phyloP scores from a whole-genome alignment of 768 basidiomycete species.

The Saitozyma podzolica region DNA sequence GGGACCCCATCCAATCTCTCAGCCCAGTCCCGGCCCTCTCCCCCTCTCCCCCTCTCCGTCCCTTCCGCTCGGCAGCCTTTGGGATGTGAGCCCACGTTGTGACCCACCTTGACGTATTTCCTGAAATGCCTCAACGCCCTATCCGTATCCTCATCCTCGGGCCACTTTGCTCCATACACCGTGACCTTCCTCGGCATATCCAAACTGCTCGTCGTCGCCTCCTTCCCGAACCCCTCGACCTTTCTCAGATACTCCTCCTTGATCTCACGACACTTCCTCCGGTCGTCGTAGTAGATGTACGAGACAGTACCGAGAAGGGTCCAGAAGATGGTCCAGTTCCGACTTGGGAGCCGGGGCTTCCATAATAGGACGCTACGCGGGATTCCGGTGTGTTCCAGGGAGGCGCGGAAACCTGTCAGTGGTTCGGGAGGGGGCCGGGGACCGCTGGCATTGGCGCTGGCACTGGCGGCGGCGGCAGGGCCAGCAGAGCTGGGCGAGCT shows the following conservation, averaged over 20 bases:
- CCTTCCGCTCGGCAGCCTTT: no score
- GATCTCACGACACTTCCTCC: conserved; percentile 73
- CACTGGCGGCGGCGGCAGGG: no score
- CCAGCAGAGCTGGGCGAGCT: no score
- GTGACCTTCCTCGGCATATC: conserved; percentile 74
- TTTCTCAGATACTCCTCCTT: conserved; percentile 74
- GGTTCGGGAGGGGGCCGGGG: conserved; percentile 25
- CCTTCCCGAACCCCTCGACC: conserved; percentile 74
- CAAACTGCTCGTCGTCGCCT: conserved; percentile 62
- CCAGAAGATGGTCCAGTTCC: conserved; percentile 94
- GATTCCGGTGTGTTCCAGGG: conserved; percentile 58
- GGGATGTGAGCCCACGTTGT: neutral
- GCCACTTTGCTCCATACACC: conserved; percentile 88
- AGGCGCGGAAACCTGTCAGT: conserved; percentile 38
- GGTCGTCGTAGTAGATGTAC: conserved; percentile 82
- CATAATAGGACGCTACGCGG: conserved; percentile 77
- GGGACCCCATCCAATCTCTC: neutral
- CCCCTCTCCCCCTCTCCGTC: conserved; percentile 49
- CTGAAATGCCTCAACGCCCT: conserved; percentile 83
- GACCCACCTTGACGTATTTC: conserved; percentile 88
- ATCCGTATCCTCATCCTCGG: conserved; percentile 89
- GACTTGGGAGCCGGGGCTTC: conserved; percentile 79
- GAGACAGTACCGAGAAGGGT: conserved; percentile 68
- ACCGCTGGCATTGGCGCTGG: no score
- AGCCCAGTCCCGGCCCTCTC: conserved; percentile 6